Evolutionary conservation across 2,329 filamentous ascomycete genomes (phyloP).

Genomic region (Aspergillus pseudoterreus): DNA sequence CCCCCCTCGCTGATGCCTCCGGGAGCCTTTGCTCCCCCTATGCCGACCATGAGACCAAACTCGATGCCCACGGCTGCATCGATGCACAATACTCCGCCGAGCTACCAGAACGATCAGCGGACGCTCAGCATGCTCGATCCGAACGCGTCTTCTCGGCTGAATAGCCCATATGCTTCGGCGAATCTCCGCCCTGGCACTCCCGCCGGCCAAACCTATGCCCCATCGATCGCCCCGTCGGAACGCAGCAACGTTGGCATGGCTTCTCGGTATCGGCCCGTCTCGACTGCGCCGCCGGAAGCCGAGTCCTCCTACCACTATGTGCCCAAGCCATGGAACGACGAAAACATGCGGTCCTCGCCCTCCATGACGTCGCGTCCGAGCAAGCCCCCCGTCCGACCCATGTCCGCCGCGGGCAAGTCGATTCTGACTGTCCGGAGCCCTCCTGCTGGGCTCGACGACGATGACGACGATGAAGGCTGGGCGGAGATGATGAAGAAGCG

Average conservation of each 20-base stretch:
- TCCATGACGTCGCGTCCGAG: slow-evolving; percentile 18
- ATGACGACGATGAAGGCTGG: slow-evolving; percentile 49
- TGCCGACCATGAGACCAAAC: slow-evolving; percentile 40
- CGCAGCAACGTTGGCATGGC: slow-evolving; percentile 90
- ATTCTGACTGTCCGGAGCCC: slow-evolving; percentile 14
- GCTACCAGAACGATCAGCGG: slow-evolving; percentile 43
- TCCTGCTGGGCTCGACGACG: slow-evolving; percentile 34
- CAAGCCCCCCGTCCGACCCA: slow-evolving; percentile 28
- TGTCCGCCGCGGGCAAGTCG: slow-evolving; percentile 21
- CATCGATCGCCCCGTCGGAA: slow-evolving; percentile 92
- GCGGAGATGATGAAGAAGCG: slow-evolving; percentile 49
- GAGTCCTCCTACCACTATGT: slow-evolving; percentile 30
- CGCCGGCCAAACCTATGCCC: slow-evolving; percentile 59
- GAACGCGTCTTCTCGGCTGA: slow-evolving; percentile 41
- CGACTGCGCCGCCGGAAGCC: slow-evolving; percentile 51
- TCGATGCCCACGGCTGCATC: slow-evolving; percentile 43
- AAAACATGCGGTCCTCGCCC: slow-evolving; percentile 27
- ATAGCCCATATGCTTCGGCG: slow-evolving; percentile 29
- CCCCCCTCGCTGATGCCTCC: slow-evolving; percentile 30
- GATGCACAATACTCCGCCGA: slow-evolving; percentile 16
- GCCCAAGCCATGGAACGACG: slow-evolving; percentile 36
- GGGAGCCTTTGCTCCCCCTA: slow-evolving; percentile 24
- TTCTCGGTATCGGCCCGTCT: slow-evolving; percentile 85
- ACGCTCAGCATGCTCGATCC: slow-evolving; percentile 84
- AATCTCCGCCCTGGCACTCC: slow-evolving; percentile 21